Percentiles rank a stretch among this genome's conserved stretches.
Conservation (phyloP, 2,329 filamentous ascomycete species). For the Colletotrichum phormii region DNA sequence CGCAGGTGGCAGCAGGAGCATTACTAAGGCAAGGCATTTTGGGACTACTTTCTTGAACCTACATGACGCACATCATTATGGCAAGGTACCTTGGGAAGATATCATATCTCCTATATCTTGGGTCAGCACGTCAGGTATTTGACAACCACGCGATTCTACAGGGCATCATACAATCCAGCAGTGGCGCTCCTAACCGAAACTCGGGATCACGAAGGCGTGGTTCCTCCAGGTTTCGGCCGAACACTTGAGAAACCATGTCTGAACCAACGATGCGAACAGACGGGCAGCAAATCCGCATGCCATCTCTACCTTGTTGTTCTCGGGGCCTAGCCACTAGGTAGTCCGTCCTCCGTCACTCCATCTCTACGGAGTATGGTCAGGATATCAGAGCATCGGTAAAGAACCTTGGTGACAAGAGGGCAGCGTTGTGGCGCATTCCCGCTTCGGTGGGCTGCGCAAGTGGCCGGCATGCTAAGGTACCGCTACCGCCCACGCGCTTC, state of each 20-base stretch:
- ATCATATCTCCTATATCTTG: background rate
- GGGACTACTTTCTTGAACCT: background rate
- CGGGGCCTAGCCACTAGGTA: no score
- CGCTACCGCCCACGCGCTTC: constrained; percentile 6
- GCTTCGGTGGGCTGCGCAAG: constrained; percentile 27
- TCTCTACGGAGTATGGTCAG: background rate
- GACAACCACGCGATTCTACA: background rate
- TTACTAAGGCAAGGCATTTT: background rate
- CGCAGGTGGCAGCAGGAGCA: background rate
- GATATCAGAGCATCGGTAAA: background rate
- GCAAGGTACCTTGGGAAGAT: no score
- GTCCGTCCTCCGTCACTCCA: background rate
- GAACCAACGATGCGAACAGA: background rate
- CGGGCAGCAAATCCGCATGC: background rate
- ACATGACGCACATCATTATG: no score
- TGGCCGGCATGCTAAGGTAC: constrained; percentile 12
- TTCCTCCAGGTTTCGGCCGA: constrained; percentile 26
- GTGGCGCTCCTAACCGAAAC: background rate
- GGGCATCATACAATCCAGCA: background rate
- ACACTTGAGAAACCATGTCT: constrained; percentile 6
- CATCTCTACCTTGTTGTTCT: background rate
- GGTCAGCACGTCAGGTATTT: background rate
- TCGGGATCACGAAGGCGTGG: background rate
- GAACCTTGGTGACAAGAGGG: background rate
- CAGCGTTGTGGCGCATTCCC: constrained; percentile 30